Evolutionary conservation across 352 stramenopile species (phyloP).

Genomic region (Salisapilia sapeloensis): DNA sequence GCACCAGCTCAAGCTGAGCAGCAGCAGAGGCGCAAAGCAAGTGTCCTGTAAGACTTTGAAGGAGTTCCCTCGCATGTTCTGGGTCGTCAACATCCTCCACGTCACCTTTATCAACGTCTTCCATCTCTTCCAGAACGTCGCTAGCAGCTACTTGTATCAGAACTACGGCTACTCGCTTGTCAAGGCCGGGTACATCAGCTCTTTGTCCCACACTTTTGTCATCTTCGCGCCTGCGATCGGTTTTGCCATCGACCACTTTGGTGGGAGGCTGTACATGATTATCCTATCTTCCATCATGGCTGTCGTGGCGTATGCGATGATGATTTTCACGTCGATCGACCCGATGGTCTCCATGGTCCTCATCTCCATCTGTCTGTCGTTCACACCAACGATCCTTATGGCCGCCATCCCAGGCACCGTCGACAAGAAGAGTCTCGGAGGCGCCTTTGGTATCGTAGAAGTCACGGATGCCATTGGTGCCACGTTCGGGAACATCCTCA

Average conservation of each 20-base stretch:
- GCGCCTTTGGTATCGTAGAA: constrained; percentile 79
- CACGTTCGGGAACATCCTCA: constrained; percentile 67
- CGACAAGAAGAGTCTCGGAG: constrained; percentile 51
- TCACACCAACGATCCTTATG: constrained; percentile 81
- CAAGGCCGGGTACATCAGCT: constrained; percentile 71
- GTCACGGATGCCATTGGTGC: constrained; percentile 67
- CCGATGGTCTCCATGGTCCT: constrained; percentile 77
- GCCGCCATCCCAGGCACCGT: constrained; percentile 70
- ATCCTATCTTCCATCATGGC: constrained; percentile 46
- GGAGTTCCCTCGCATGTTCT: constrained; percentile 76
- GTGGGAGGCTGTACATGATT: constrained; percentile 72
- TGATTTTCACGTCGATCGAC: constrained; percentile 67
- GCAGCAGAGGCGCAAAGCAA: constrained; percentile 3
- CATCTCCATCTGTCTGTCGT: constrained; percentile 73
- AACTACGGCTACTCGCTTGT: constrained; percentile 74
- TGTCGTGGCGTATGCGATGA: constrained; percentile 62
- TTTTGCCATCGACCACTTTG: constrained; percentile 77
- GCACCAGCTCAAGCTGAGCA: constrained; percentile 9
- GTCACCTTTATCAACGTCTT: constrained; percentile 84
- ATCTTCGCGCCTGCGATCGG: constrained; percentile 81
- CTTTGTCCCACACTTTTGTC: constrained; percentile 58
- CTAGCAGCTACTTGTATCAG: constrained; percentile 73
- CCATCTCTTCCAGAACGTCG: constrained; percentile 86
- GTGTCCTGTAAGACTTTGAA: constrained; percentile 44
- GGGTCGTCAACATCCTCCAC: constrained; percentile 68